Conservation (phyloP, 2,329 filamentous ascomycete genomes). For the Colletotrichum gigasporum region DNA sequence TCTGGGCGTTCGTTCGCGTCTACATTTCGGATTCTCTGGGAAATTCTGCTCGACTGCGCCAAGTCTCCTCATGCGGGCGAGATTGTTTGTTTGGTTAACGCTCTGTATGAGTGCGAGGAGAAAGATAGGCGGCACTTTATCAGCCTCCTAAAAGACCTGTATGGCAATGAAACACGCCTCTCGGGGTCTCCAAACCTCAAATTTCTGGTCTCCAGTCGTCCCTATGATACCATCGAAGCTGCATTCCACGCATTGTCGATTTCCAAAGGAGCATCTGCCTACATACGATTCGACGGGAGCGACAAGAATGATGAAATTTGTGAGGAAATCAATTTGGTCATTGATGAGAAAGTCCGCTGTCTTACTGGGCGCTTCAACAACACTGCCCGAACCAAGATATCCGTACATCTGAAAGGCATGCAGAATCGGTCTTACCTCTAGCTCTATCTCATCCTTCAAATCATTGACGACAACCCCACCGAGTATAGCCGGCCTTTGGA, state of each 20-base stretch:
- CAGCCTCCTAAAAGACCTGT: constrained; percentile 26
- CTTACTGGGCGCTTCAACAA: not conserved
- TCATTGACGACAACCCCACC: not conserved
- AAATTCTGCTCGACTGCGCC: constrained; percentile 1
- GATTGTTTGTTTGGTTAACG: constrained; percentile 42
- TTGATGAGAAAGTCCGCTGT: not conserved
- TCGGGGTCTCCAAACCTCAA: no score
- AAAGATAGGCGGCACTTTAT: constrained; percentile 29
- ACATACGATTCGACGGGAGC: not conserved
- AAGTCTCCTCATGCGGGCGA: constrained; percentile 24
- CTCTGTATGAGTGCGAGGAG: constrained; percentile 42
- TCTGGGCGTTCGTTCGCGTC: not conserved
- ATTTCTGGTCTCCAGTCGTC: constrained; percentile 44
- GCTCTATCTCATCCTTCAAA: not conserved
- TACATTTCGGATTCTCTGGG: not conserved
- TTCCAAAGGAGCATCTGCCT: not conserved
- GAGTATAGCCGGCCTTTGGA: not conserved
- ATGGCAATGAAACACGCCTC: not conserved
- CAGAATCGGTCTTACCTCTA: not conserved
- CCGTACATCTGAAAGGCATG: not conserved
- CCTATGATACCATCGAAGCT: constrained; percentile 36
- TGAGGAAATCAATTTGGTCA: not conserved
- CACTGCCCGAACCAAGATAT: not conserved
- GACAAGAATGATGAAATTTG: not conserved
- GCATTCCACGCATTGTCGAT: constrained; percentile 31